Evolutionary conservation across 176 grass and related monocot genomes (phyloP), one percentile per base, ranked within the genome.

Genomic region (Guadua angustifolia): DNA sequence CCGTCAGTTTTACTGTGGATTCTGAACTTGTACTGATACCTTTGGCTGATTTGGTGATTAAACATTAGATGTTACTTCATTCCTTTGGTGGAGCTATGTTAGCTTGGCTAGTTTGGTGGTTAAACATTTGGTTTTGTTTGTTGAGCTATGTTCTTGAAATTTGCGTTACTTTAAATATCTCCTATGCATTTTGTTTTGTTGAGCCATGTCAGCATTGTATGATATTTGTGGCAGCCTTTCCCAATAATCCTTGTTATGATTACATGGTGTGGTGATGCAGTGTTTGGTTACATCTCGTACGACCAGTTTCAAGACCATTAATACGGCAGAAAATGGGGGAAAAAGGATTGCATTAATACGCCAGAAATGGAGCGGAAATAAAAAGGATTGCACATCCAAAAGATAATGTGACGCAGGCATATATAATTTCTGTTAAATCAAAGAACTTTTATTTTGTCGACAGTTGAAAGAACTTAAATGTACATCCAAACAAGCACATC

Each of bases 11-110:
- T 38, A 22, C 44, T 67, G 21, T 1, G 59, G 12, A 14, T 59
- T 51, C 61, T 56, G 53, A 22, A n/a, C 56, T 53, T 58, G 77
- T 79, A 81, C 80, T 32, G 29, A 59, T 81, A 73, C 43, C 57
- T 69, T 58, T 78, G 33, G 52, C 47, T 38, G 25, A 69, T 82
- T 79, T 29, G 58, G 52, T 53, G 26, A 43, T 69, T 10, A 9
- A 77, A 79, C 49, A 17, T 49, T 32, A 42, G 21, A 86, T 78
- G 64, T 24, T 55, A n/a, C 24, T 40, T 42, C 7, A 43, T 56
- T 66, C 74, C 0, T 16, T 82, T 39, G 15, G 7, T 6, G 1
- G 11, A 10, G 9, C n/a, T 60, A 29, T 75, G 14, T 44, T 86
- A 14, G 15, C 11, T 52, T 38, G 39, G 17, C 62, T 32, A 7